Percentiles rank a stretch among this genome's conserved stretches.
These are phyloP conservation scores for Plenodomus lindquistii DNA, from an alignment of 2,329 filamentous ascomycete genomes.

Conservation along the genomic window DNA sequence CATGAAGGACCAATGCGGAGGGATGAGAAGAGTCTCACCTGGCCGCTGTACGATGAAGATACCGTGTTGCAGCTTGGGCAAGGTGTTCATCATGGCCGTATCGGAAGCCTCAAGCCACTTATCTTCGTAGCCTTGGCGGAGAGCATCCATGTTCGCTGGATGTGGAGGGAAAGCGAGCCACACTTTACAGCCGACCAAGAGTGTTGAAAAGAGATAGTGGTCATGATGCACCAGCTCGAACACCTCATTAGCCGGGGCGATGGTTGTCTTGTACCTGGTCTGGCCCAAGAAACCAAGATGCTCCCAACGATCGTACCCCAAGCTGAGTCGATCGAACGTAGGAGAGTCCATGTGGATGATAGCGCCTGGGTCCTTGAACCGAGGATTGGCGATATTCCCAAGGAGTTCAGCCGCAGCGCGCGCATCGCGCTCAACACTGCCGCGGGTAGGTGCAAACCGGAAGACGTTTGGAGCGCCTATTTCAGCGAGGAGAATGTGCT, in stretches of 20 bases:
- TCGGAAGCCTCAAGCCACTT: neutral
- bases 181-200: constrained; percentile 14
- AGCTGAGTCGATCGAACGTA: constrained; percentile 4
- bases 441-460: constrained; percentile 6
- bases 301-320: constrained; percentile 2
- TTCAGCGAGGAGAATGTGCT: constrained; percentile 5
- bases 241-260: constrained; percentile 10
- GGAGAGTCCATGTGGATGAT: constrained; percentile 14
- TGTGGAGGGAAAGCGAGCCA: constrained; percentile 10
- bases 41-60: constrained; percentile 17
- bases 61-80: constrained; percentile 7
- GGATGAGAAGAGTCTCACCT: constrained; percentile 10
- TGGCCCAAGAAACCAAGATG: constrained; percentile 8
- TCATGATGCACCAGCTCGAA: constrained; percentile 13
- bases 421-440: constrained; percentile 5
- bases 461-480: constrained; percentile 9
- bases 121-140: constrained; percentile 1
- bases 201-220: constrained; percentile 6
- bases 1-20: constrained; percentile 12
- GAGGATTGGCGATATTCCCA: constrained; percentile 7
- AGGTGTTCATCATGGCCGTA: neutral
- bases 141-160: neutral
- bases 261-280: constrained; percentile 1
- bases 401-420: constrained; percentile 7
- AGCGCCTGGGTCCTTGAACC: constrained; percentile 7